phyloP scores from a whole-genome alignment of 75 land plant genomes.

The Pinus taeda region DNA sequence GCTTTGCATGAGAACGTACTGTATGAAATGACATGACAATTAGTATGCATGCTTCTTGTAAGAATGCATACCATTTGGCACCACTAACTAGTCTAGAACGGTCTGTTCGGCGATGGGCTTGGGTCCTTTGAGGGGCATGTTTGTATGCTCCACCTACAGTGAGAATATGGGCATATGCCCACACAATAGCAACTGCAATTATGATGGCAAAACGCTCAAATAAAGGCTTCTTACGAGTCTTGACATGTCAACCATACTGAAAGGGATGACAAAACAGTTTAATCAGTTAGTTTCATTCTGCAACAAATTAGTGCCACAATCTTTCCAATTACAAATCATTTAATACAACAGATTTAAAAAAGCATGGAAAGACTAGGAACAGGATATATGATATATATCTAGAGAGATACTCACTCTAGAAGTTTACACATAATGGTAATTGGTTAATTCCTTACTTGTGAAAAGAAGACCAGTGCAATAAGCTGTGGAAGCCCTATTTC shows the following conservation, averaged over 20 bases:
- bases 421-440: neutral
- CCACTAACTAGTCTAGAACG: constrained; percentile 68
- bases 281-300: constrained; percentile 1
- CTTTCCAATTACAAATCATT: neutral
- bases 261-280: neutral
- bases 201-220: constrained; percentile 88
- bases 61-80: constrained; percentile 72
- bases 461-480: constrained; percentile 70
- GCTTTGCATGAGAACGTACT: neutral
- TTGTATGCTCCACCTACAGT: constrained; percentile 95
- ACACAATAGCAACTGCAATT: constrained; percentile 65
- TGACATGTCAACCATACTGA: constrained; percentile 72
- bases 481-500: constrained; percentile 89
- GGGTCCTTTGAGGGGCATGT: constrained; percentile 42
- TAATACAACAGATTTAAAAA: too few species aligned
- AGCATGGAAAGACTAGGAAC: neutral
- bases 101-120: constrained; percentile 83
- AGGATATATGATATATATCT: neutral
- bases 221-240: constrained; percentile 36
- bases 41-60: neutral
- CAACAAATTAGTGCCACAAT: neutral
- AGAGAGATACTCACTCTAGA: neutral
- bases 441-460: constrained; percentile 50
- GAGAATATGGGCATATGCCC: constrained; percentile 90
- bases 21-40: neutral